These are phyloP conservation scores for Jaltomata sinuosa DNA, from an alignment of 257 asterid species.

Conservation along the genomic window DNA sequence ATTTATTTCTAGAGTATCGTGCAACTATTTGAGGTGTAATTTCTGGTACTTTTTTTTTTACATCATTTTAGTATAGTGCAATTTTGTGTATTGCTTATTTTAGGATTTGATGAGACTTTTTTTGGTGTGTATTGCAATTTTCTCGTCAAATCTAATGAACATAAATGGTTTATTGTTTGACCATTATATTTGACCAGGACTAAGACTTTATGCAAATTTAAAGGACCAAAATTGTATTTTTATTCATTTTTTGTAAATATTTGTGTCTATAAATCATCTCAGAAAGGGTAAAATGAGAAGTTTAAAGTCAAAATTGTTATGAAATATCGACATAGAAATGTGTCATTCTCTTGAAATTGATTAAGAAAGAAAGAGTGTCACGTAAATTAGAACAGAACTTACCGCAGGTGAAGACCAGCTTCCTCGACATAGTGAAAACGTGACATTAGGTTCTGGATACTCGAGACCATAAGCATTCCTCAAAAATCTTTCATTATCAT, in stretches of 20 bases:
- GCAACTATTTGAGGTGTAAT: neutral
- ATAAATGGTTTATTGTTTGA: neutral
- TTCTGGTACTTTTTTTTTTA: neutral
- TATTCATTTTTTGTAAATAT: neutral
- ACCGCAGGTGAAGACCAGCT: slow-evolving; percentile 98
- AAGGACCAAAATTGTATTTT: neutral
- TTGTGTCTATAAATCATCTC: neutral
- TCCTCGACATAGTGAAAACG: slow-evolving; percentile 88
- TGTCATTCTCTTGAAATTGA: fast-evolving
- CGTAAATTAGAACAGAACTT: slow-evolving; percentile 16
- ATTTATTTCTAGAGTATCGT: neutral
- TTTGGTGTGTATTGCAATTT: neutral
- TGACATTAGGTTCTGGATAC: slow-evolving; percentile 90
- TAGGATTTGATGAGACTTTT: neutral
- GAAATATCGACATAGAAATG: neutral
- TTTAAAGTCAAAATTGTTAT: neutral
- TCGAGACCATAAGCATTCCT: slow-evolving; percentile 77
- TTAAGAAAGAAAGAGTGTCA: neutral
- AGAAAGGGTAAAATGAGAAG: neutral
- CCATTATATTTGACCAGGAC: neutral
- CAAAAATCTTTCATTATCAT: slow-evolving; percentile 63
- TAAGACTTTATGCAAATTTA: neutral
- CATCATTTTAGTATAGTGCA: neutral
- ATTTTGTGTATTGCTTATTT: neutral
- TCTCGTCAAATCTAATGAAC: neutral